Conservation (phyloP, 495 filamentous ascomycete genomes). For the Letharia lupina region DNA sequence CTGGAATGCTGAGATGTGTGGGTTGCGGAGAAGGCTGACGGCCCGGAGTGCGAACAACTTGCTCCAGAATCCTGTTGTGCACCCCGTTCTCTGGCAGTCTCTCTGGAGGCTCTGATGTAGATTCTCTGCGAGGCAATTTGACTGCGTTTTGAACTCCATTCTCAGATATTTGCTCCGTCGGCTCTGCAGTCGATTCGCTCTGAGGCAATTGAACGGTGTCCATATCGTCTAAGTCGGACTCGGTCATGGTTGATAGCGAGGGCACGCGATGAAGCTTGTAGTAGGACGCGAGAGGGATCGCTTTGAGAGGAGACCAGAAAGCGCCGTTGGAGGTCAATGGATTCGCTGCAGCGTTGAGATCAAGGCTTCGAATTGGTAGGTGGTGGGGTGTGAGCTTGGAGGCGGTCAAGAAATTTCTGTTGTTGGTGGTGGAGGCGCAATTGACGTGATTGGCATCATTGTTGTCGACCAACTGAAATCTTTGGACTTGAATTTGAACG, state of each 20-base stretch:
- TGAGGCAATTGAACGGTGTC: conserved; percentile 19
- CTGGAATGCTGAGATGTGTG: conserved; percentile 75
- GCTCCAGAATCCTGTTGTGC: conserved; percentile 57
- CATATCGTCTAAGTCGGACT: conserved; percentile 6
- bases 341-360: conserved; percentile 15
- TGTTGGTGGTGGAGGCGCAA: conserved; percentile 20
- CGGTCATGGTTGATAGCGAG: conserved; percentile 22
- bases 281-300: conserved; percentile 25
- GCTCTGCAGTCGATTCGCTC: conserved; percentile 15
- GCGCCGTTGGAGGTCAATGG: conserved; percentile 18
- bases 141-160: conserved; percentile 29
- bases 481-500: conserved; percentile 13
- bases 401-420: conserved; percentile 19
- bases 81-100: conserved; percentile 19
- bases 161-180: conserved; percentile 13
- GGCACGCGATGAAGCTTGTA: conserved; percentile 28
- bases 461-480: conserved; percentile 19
- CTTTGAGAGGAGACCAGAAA: conserved; percentile 25
- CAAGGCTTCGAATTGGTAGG: conserved; percentile 18
- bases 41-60: conserved; percentile 48
- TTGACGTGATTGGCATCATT: conserved; percentile 18
- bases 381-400: conserved; percentile 26
- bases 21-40: conserved; percentile 83
- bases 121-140: conserved; percentile 21
- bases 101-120: conserved; percentile 16